phyloP scores from a whole-genome alignment of 441 rosid species.

The Breynia disticha region DNA sequence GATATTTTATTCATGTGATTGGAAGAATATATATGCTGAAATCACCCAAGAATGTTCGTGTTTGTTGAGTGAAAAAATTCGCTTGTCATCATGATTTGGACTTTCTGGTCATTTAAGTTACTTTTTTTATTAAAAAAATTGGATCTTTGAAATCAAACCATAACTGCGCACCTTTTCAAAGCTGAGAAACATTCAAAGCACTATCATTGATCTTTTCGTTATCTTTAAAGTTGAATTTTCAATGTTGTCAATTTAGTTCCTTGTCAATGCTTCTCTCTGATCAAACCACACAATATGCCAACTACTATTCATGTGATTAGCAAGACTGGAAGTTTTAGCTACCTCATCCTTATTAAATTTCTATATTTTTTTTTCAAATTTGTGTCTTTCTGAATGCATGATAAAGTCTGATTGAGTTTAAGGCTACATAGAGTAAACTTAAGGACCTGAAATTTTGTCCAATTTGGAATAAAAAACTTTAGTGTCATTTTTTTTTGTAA shows the following conservation, averaged over 20 bases:
- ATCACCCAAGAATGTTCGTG: background rate
- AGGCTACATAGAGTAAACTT: too few species aligned
- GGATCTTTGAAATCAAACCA: too few species aligned
- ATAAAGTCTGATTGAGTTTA: too few species aligned
- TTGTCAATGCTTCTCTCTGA: background rate
- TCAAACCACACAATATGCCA: background rate
- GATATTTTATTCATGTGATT: background rate
- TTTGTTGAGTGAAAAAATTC: background rate
- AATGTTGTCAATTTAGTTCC: slow-evolving; percentile 1
- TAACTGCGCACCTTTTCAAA: slow-evolving; percentile 13
- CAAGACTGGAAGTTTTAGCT: background rate
- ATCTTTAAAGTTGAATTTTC: slow-evolving; percentile 1
- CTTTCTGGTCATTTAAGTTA: slow-evolving; percentile 5
- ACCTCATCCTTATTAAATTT: too few species aligned
- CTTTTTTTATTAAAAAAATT: background rate
- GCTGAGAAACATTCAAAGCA: slow-evolving; percentile 12
- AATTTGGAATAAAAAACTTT: too few species aligned
- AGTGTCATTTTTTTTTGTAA: too few species aligned
- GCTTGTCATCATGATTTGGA: background rate
- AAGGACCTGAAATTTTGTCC: too few species aligned
- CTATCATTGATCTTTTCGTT: background rate
- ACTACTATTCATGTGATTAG: background rate
- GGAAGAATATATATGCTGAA: background rate
- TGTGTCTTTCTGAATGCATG: too few species aligned
- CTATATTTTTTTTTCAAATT: too few species aligned